Conservation (phyloP, 2,329 filamentous ascomycete genomes). For the Tolypocladium sp. region DNA sequence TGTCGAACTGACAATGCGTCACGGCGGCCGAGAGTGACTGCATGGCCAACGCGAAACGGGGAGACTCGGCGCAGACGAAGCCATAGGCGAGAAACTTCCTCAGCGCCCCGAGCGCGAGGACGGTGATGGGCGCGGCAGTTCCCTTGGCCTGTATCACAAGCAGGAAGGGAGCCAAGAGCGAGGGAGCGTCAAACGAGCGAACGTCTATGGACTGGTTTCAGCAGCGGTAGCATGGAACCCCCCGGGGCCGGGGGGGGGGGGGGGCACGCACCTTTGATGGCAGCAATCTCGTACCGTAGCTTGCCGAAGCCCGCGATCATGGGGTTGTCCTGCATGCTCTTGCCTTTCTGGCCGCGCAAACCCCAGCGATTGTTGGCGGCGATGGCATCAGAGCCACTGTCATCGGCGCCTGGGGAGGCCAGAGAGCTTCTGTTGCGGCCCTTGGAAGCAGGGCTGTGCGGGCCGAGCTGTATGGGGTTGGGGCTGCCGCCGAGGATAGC, state of each 20-base stretch:
- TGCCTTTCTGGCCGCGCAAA: constrained; percentile 85
- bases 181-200: constrained; percentile 76
- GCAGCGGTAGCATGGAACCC: neutral
- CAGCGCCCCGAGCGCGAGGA: constrained; percentile 83
- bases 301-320: constrained; percentile 92
- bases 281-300: constrained; percentile 77
- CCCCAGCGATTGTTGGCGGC: constrained; percentile 79
- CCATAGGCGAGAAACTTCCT: constrained; percentile 96
- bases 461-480: constrained; percentile 45
- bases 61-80: constrained; percentile 74
- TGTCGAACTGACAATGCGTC: constrained; percentile 95
- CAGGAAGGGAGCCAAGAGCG: constrained; percentile 84
- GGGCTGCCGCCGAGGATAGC: constrained; percentile 80
- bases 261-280: constrained; percentile 56
- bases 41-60: constrained; percentile 86
- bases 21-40: constrained; percentile 90
- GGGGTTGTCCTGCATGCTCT: constrained; percentile 95
- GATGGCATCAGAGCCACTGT: constrained; percentile 36
- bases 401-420: constrained; percentile 19
- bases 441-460: constrained; percentile 31
- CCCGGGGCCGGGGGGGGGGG: neutral
- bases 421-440: constrained; percentile 32
- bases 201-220: constrained; percentile 52
- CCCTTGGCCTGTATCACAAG: constrained; percentile 95
- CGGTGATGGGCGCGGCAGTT: constrained; percentile 92